Conservation (phyloP, 2,329 filamentous ascomycete species). For the Claviceps capensis region DNA sequence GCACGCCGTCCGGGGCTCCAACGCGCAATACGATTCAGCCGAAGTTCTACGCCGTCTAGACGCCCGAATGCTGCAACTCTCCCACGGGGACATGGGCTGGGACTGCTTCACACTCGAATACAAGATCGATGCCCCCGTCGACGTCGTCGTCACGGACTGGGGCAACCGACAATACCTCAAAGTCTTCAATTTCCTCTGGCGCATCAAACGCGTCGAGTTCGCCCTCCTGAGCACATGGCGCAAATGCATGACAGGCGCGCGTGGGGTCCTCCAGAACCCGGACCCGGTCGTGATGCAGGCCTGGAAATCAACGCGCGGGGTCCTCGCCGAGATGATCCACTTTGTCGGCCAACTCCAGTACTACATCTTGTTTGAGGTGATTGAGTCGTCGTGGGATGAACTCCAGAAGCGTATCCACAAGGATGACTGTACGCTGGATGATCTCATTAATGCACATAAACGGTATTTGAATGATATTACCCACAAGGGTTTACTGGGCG, state of each 20-base stretch:
- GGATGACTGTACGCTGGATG: constrained; percentile 83
- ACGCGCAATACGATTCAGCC: constrained; percentile 86
- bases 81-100: constrained; percentile 95
- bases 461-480: constrained; percentile 89
- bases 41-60: constrained; percentile 87
- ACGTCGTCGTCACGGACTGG: constrained; percentile 94
- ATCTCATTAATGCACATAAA: constrained; percentile 83
- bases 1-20: constrained; percentile 91
- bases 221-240: constrained; percentile 84
- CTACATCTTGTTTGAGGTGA: constrained; percentile 97
- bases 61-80: constrained; percentile 94
- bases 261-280: constrained; percentile 73
- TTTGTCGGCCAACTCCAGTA: constrained; percentile 96
- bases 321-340: constrained; percentile 94
- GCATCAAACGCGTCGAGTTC: constrained; percentile 95
- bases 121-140: constrained; percentile 90
- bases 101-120: constrained; percentile 98
- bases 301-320: constrained; percentile 83
- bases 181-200: constrained; percentile 98
- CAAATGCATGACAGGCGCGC: constrained; percentile 85
- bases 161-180: constrained; percentile 94
- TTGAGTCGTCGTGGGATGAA: constrained; percentile 89
- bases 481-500: constrained; percentile 84
- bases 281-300: constrained; percentile 56
- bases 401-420: constrained; percentile 71